A percentile compares a stretch with the other conserved stretches of the same genome.
Evolutionary conservation across 2,329 filamentous ascomycete species (phyloP).

Genomic region (Colletotrichum plurivorum): DNA sequence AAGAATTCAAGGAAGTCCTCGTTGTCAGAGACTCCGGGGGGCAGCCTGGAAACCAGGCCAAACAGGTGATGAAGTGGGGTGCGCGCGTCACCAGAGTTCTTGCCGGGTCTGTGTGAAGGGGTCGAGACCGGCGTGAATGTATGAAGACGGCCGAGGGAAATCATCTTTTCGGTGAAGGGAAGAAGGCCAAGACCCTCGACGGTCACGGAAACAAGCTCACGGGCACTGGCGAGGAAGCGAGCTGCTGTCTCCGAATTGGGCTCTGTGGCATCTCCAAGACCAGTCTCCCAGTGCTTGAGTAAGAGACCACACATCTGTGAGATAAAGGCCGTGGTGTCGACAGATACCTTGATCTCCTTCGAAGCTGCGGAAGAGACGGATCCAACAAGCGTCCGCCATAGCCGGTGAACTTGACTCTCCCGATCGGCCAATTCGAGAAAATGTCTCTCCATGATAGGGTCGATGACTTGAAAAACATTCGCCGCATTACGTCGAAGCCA

Average conservation of each 20-base stretch:
- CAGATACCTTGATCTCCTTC: slow-evolving; percentile 92
- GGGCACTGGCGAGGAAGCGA: slow-evolving; percentile 69
- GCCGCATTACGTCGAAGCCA: slow-evolving; percentile 85
- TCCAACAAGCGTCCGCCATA: slow-evolving; percentile 75
- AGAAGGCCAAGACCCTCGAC: slow-evolving; percentile 68
- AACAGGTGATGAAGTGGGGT: slow-evolving; percentile 78
- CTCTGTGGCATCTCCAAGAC: slow-evolving; percentile 67
- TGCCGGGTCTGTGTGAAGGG: slow-evolving; percentile 73
- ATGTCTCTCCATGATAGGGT: slow-evolving; percentile 71
- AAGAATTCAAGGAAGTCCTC: slow-evolving; percentile 63
- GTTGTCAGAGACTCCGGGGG: slow-evolving; percentile 63
- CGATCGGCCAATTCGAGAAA: slow-evolving; percentile 75
- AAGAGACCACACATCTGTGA: slow-evolving; percentile 79
- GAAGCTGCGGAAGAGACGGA: slow-evolving; percentile 77
- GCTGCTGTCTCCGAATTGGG: slow-evolving; percentile 60
- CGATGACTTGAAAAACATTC: slow-evolving; percentile 74
- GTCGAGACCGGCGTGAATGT: slow-evolving; percentile 75
- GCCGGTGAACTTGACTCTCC: slow-evolving; percentile 64
- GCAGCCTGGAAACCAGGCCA: slow-evolving; percentile 68
- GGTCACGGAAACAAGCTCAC: slow-evolving; percentile 64
- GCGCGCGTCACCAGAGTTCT: slow-evolving; percentile 64
- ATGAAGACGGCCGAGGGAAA: slow-evolving; percentile 65
- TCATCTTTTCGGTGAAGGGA: slow-evolving; percentile 74
- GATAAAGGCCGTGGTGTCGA: slow-evolving; percentile 85
- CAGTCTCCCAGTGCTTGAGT: slow-evolving; percentile 76